Evolutionary conservation across 805 yeast genomes (phyloP).

Genomic region (Starmerella sp.): DNA sequence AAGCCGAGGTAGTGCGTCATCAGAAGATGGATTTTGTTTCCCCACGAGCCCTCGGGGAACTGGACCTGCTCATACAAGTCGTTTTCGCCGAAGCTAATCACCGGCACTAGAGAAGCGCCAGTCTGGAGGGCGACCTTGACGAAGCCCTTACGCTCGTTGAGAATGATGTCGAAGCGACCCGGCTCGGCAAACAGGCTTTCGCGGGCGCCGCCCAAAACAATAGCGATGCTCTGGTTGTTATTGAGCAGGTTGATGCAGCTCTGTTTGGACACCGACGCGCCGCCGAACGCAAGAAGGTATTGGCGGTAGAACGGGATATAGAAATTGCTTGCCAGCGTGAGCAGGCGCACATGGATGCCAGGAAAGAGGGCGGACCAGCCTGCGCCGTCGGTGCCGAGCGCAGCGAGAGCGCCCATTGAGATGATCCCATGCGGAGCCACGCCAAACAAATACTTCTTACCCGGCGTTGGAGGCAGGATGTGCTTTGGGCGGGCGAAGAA

Average conservation of each 20-base stretch:
- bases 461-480: constrained; percentile 19
- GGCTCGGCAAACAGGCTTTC: constrained; percentile 59
- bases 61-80: constrained; percentile 43
- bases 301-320: constrained; percentile 81
- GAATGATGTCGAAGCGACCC: constrained; percentile 47
- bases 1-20: constrained; percentile 64
- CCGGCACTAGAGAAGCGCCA: constrained; percentile 78
- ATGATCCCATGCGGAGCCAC: constrained; percentile 96
- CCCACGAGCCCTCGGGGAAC: constrained; percentile 36
- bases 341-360: constrained; percentile 64
- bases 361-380: constrained; percentile 61
- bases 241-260: constrained; percentile 56
- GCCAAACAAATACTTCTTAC: constrained; percentile 64
- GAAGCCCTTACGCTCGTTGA: constrained; percentile 76
- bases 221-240: constrained; percentile 64
- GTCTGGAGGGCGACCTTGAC: constrained; percentile 72
- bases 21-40: constrained; percentile 54
- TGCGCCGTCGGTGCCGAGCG: constrained; percentile 72
- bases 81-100: constrained; percentile 84
- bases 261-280: constrained; percentile 68
- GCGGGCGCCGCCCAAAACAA: constrained; percentile 94
- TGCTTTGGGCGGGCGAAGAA: background rate
- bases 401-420: constrained; percentile 81
- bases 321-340: constrained; percentile 78
- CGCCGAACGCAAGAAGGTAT: constrained; percentile 67